These are phyloP conservation scores for Fusarium bactridioides DNA, from an alignment of 2,329 filamentous ascomycete genomes.

Conservation along the genomic window DNA sequence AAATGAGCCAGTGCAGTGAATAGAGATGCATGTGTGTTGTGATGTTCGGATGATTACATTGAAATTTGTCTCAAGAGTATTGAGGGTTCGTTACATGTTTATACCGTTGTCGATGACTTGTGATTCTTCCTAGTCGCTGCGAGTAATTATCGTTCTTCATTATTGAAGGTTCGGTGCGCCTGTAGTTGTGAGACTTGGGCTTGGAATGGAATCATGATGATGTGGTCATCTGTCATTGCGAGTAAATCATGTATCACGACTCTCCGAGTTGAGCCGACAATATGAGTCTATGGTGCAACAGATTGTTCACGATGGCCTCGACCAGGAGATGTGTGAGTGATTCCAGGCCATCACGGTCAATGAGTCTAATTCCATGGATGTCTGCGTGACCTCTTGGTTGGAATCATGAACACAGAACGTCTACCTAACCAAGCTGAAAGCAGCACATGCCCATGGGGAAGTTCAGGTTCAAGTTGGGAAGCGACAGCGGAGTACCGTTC, in stretches of 20 bases:
- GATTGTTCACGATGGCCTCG: not conserved
- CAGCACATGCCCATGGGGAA: not conserved
- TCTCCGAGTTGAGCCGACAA: not conserved
- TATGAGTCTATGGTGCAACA: not conserved
- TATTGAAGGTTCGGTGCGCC: not conserved
- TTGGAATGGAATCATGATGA: not conserved
- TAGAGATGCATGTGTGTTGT: slow-evolving; percentile 1
- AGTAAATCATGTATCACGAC: not conserved
- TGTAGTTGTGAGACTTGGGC: not conserved
- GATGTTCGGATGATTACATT: slow-evolving; percentile 5
- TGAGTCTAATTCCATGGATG: not conserved
- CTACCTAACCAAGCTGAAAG: not conserved
- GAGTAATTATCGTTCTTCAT: not conserved
- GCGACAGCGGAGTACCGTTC: slow-evolving; percentile 13
- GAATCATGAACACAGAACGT: not conserved
- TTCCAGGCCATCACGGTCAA: not conserved
- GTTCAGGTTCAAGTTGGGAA: not conserved
- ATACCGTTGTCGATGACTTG: not conserved
- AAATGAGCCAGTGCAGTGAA: slow-evolving; percentile 1
- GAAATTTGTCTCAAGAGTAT: not conserved
- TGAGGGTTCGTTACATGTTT: slow-evolving; percentile 9
- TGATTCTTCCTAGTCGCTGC: not conserved
- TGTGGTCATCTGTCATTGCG: not conserved
- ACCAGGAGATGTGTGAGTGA: not conserved
- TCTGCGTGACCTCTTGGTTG: slow-evolving; percentile 6